Conservation (phyloP, 1,284 basidiomycete species). For the Phenoliferia sp. region DNA sequence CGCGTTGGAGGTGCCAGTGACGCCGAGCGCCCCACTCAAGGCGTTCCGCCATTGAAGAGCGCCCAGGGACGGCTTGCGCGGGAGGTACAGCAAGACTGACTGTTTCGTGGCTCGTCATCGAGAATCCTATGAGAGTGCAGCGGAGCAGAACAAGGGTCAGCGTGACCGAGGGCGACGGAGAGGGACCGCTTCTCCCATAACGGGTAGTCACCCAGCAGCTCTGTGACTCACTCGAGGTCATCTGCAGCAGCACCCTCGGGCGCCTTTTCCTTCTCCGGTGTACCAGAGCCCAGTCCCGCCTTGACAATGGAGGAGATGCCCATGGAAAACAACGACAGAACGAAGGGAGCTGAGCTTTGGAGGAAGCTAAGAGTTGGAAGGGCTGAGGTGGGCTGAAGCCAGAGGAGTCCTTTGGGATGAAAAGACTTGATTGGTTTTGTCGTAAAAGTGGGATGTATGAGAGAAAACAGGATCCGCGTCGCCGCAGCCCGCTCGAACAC, state of each 20-base stretch:
- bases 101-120: constrained; percentile 46
- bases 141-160: neutral
- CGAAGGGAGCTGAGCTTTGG: neutral
- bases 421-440: too few species aligned
- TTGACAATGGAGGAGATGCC: constrained; percentile 1
- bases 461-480: too few species aligned
- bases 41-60: too few species aligned
- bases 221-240: constrained; percentile 22
- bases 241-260: constrained; percentile 26
- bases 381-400: too few species aligned
- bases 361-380: neutral
- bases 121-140: constrained; percentile 34
- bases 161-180: neutral
- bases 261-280: constrained; percentile 12
- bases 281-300: neutral
- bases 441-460: too few species aligned
- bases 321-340: neutral
- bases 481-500: too few species aligned
- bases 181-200: too few species aligned
- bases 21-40: too few species aligned
- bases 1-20: too few species aligned
- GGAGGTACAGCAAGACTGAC: constrained; percentile 17
- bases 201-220: too few species aligned
- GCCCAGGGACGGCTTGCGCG: too few species aligned
- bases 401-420: too few species aligned